A percentile compares a stretch with the other conserved stretches of the same genome.
These are phyloP conservation scores for Leptomonas pyrrhocoris DNA, from an alignment of 208 protist genomes.

Conservation along the genomic window DNA sequence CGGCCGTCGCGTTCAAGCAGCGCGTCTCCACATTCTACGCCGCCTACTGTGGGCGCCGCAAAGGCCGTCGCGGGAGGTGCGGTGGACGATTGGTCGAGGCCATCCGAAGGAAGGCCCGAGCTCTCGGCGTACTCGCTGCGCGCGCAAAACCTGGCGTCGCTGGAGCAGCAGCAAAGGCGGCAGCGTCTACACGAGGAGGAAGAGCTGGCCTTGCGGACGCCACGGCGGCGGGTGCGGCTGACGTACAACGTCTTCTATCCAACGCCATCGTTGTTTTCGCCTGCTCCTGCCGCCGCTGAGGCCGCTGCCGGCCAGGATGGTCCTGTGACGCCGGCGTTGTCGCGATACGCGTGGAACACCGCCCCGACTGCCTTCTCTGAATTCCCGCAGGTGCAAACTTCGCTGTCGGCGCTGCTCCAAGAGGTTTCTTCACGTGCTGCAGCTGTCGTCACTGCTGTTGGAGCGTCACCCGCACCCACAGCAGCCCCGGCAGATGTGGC, in stretches of 20 bases:
- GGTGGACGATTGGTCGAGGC: background rate
- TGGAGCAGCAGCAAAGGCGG: constrained; percentile 14
- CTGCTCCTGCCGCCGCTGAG: background rate
- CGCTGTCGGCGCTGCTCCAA: constrained; percentile 3
- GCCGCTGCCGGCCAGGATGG: background rate
- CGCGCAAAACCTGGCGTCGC: background rate
- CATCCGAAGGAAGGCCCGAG: background rate
- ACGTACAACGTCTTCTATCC: constrained; percentile 28
- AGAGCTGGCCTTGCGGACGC: constrained; percentile 10
- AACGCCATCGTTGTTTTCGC: background rate
- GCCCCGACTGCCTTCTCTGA: background rate
- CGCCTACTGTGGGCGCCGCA: background rate
- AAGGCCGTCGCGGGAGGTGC: background rate
- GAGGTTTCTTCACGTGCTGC: background rate
- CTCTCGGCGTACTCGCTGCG: background rate
- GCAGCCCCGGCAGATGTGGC: background rate
- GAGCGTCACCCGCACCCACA: background rate
- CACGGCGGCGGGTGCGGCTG: constrained; percentile 28
- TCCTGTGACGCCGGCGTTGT: background rate
- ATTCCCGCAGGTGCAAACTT: background rate
- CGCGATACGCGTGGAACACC: constrained; percentile 26
- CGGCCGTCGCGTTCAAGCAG: background rate
- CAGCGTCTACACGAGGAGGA: constrained; percentile 19
- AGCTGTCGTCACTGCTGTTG: background rate
- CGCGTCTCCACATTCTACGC: background rate